These are phyloP conservation scores for Russula lepida DNA, from an alignment of 768 basidiomycete species.

Conservation along the genomic window DNA sequence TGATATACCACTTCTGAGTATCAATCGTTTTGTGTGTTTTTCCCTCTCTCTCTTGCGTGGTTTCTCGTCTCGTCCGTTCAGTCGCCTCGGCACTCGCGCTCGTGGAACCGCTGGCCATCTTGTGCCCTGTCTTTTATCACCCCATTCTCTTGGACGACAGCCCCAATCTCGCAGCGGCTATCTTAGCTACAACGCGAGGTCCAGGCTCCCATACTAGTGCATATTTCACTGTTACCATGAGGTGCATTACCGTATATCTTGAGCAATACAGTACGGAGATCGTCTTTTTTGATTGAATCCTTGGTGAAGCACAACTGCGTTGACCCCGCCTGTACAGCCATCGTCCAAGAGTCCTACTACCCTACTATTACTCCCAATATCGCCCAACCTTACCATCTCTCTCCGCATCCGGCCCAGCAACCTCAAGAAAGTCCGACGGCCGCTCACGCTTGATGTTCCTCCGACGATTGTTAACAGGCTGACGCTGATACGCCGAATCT, in stretches of 20 bases:
- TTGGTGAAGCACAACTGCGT: background rate
- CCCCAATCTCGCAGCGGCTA: too few species aligned
- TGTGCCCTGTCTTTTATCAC: too few species aligned
- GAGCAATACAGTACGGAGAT: background rate
- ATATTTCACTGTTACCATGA: background rate
- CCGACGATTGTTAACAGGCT: slow-evolving; percentile 75
- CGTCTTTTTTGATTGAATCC: background rate
- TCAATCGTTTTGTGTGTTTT: too few species aligned
- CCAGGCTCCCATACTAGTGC: too few species aligned
- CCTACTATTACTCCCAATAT: slow-evolving; percentile 58
- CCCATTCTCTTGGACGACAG: too few species aligned
- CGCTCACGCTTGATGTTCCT: slow-evolving; percentile 72
- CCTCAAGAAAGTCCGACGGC: slow-evolving; percentile 77
- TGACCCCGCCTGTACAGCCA: background rate
- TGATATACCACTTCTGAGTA: too few species aligned
- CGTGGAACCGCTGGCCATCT: too few species aligned
- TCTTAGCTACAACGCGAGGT: too few species aligned
- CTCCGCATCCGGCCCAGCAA: slow-evolving; percentile 41
- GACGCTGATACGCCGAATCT: slow-evolving; percentile 81
- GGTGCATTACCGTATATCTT: background rate
- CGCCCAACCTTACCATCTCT: slow-evolving; percentile 56
- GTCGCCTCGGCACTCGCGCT: too few species aligned
- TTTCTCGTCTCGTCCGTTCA: too few species aligned
- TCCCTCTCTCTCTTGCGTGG: too few species aligned
- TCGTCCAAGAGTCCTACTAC: background rate